Percentiles rank a stretch among this genome's conserved stretches.
These are phyloP conservation scores for Neonectria faginata DNA, from an alignment of 2,329 filamentous ascomycete species.

Conservation along the genomic window DNA sequence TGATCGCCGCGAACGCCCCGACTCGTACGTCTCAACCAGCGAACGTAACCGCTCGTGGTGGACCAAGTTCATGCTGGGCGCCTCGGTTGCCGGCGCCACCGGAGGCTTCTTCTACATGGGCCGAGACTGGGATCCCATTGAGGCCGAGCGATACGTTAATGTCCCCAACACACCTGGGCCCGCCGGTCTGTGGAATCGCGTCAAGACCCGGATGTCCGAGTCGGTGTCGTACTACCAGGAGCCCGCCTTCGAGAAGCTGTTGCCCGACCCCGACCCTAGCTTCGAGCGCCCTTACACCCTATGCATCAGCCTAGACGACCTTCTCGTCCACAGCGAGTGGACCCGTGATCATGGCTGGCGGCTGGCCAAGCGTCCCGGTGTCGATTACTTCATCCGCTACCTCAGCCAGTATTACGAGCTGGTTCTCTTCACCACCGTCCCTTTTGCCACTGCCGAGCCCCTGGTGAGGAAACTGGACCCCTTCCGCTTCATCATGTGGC, in stretches of 20 bases:
- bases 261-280: constrained; percentile 83
- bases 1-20: constrained; percentile 63
- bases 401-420: constrained; percentile 98
- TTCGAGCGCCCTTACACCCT: constrained; percentile 91
- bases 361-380: constrained; percentile 91
- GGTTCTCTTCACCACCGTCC: constrained; percentile 92
- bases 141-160: constrained; percentile 75
- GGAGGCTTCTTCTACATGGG: constrained; percentile 80
- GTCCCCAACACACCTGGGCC: constrained; percentile 84
- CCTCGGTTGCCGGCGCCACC: constrained; percentile 67
- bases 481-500: constrained; percentile 95
- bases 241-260: constrained; percentile 91
- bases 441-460: constrained; percentile 85
- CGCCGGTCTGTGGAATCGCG: constrained; percentile 82
- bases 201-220: constrained; percentile 78
- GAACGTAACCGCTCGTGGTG: constrained; percentile 83
- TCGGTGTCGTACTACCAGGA: constrained; percentile 94
- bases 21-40: constrained; percentile 86
- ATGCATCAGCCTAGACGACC: constrained; percentile 91
- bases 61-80: constrained; percentile 79
- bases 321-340: constrained; percentile 96
- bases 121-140: constrained; percentile 88
- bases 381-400: constrained; percentile 98
- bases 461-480: constrained; percentile 94
- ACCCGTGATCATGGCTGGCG: constrained; percentile 93